These are phyloP conservation scores for Wickerhamiella sergipiensis DNA, from an alignment of 805 yeast species.

Conservation along the genomic window DNA sequence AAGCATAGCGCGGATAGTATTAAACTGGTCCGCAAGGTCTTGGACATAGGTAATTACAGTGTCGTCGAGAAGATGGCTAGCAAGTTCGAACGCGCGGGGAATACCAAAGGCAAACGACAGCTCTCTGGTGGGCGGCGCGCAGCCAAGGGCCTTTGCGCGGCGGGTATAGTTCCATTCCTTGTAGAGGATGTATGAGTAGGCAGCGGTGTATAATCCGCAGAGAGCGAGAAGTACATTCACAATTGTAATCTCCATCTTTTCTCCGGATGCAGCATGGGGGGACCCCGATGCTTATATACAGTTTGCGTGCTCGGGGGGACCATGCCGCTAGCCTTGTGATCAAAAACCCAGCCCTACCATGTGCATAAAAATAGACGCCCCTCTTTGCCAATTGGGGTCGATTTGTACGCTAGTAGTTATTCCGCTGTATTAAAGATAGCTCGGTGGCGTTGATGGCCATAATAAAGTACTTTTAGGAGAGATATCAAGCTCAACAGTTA, in stretches of 20 bases:
- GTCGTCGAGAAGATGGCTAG: conserved; percentile 2
- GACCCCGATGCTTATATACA: neutral
- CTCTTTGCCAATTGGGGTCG: no score
- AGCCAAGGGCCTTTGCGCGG: conserved; percentile 2
- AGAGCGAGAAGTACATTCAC: neutral
- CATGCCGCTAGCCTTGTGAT: neutral
- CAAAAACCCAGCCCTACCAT: neutral
- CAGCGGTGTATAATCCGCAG: neutral
- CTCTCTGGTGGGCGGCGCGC: conserved; percentile 4
- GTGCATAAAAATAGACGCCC: neutral
- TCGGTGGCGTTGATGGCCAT: no score
- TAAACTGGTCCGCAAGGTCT: conserved; percentile 2
- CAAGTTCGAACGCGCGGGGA: neutral
- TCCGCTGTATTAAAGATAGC: no score
- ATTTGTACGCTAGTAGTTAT: no score
- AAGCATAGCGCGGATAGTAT: conserved; percentile 7
- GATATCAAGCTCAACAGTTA: no score
- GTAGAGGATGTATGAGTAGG: neutral
- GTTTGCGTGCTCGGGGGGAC: neutral
- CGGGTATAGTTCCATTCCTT: neutral
- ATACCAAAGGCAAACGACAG: conserved; percentile 12
- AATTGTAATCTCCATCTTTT: neutral
- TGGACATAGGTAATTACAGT: conserved; percentile 7
- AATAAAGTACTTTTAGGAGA: no score
- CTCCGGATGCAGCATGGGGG: no score